A percentile compares a stretch with the other conserved stretches of the same genome.
These are phyloP conservation scores for Tephrocybe sp. DNA, from an alignment of 768 basidiomycete species.

Conservation along the genomic window DNA sequence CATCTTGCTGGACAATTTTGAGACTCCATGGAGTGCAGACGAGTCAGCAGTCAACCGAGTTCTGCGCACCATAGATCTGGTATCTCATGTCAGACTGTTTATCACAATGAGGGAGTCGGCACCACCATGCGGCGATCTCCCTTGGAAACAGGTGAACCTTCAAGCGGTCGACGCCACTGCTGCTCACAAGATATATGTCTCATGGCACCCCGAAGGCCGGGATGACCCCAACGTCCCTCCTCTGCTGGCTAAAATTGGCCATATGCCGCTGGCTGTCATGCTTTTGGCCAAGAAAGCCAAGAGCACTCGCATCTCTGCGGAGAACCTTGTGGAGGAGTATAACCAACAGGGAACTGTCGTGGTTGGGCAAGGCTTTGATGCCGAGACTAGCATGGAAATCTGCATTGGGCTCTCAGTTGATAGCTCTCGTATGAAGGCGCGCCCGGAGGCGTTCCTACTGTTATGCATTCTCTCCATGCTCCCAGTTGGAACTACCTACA, in stretches of 20 bases:
- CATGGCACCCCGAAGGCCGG: conserved; percentile 18
- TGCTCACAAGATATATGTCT: conserved; percentile 22
- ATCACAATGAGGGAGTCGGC: conserved; percentile 11
- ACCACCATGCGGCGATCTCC: conserved; percentile 27
- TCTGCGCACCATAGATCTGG: background rate
- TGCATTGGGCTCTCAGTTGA: conserved; percentile 12
- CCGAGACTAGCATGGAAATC: conserved; percentile 6
- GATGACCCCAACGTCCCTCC: conserved; percentile 20
- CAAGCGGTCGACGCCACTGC: conserved; percentile 18
- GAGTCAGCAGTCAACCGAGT: conserved; percentile 20
- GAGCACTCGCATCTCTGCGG: background rate
- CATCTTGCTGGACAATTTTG: conserved; percentile 39
- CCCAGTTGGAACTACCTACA: conserved; percentile 20
- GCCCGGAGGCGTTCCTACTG: conserved; percentile 4
- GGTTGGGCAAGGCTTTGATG: conserved; percentile 4
- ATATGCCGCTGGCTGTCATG: conserved; percentile 32
- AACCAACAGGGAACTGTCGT: background rate
- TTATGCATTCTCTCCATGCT: conserved; percentile 23
- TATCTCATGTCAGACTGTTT: background rate
- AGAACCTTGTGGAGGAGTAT: conserved; percentile 3
- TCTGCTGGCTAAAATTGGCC: conserved; percentile 23
- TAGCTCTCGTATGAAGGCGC: background rate
- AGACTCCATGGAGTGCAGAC: conserved; percentile 34
- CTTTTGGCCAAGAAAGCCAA: conserved; percentile 28
- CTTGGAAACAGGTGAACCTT: conserved; percentile 18